Evolutionary conservation across 768 basidiomycete genomes (phyloP).

Genomic region (Rickenella mellea): DNA sequence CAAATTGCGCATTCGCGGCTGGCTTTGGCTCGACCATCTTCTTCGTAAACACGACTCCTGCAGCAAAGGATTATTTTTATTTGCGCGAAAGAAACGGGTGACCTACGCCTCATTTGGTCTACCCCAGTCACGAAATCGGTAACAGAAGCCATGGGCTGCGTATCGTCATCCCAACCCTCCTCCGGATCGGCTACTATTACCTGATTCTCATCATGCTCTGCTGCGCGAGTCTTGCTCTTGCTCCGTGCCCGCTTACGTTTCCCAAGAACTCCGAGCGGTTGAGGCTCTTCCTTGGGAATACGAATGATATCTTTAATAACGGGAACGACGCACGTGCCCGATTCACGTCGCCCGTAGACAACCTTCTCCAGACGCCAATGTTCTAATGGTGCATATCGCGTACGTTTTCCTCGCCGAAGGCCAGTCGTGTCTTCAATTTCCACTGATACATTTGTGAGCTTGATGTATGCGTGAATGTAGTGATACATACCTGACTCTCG

Average conservation of each 20-base stretch:
- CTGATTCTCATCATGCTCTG: constrained; percentile 26
- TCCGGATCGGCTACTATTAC: constrained; percentile 23
- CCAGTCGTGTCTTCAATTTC: constrained; percentile 29
- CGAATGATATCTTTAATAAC: constrained; percentile 59
- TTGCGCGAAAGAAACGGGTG: neutral
- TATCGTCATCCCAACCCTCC: constrained; percentile 83
- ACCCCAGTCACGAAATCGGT: constrained; percentile 52
- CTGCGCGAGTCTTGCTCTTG: constrained; percentile 31
- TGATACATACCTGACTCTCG: constrained; percentile 1
- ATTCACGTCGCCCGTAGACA: constrained; percentile 62
- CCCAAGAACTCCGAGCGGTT: constrained; percentile 30
- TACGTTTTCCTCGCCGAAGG: constrained; percentile 62
- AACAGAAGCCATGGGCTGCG: constrained; percentile 55
- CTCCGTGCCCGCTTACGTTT: constrained; percentile 28
- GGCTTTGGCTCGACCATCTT: constrained; percentile 53
- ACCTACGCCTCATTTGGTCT: constrained; percentile 67
- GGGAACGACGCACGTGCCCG: constrained; percentile 44
- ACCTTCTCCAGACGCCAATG: constrained; percentile 92
- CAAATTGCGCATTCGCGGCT: constrained; percentile 61
- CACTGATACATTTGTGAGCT: constrained; percentile 5
- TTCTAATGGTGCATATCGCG: constrained; percentile 65
- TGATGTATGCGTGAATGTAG: neutral
- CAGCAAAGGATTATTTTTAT: neutral
- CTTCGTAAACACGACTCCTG: constrained; percentile 75
- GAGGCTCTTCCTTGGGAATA: constrained; percentile 39